A percentile compares a stretch with the other conserved stretches of the same genome.
Conservation (phyloP, 164 flowering plant species). For the Liriodendron chinense region DNA sequence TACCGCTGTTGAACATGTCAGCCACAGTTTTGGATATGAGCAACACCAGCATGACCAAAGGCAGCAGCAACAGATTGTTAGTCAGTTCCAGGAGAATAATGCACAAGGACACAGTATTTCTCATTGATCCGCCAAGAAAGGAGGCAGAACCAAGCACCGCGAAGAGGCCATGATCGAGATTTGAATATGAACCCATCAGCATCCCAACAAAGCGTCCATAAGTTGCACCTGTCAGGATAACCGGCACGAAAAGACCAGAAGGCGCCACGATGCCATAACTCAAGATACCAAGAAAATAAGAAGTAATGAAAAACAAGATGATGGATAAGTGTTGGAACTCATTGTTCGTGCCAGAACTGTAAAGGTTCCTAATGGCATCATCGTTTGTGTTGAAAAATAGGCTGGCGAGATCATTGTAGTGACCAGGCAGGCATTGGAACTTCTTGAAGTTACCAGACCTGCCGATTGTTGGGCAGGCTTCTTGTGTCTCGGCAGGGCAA, state of each 20-base stretch:
- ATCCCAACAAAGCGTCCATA: slow-evolving; percentile 87
- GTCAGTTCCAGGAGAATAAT: slow-evolving; percentile 82
- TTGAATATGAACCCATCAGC: slow-evolving; percentile 52
- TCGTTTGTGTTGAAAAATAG: slow-evolving; percentile 92
- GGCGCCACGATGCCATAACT: slow-evolving; percentile 86
- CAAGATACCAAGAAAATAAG: slow-evolving; percentile 66
- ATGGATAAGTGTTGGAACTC: slow-evolving; percentile 67
- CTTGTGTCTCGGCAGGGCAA: slow-evolving; percentile 66
- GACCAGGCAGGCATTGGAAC: slow-evolving; percentile 74
- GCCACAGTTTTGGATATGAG: slow-evolving; percentile 89
- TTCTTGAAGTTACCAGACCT: slow-evolving; percentile 93
- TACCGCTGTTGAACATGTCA: slow-evolving; percentile 66
- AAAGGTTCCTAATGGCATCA: slow-evolving; percentile 85
- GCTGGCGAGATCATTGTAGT: slow-evolving; percentile 95
- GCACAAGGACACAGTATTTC: slow-evolving; percentile 84
- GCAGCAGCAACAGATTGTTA: slow-evolving; percentile 72
- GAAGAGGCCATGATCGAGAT: slow-evolving; percentile 73
- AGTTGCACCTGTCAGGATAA: slow-evolving; percentile 80
- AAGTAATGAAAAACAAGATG: slow-evolving; percentile 59
- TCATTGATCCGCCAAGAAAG: slow-evolving; percentile 89
- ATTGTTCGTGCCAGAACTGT: slow-evolving; percentile 56
- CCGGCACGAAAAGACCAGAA: slow-evolving; percentile 82
- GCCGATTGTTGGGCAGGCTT: slow-evolving; percentile 87
- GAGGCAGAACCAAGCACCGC: slow-evolving; percentile 95
- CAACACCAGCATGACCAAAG: slow-evolving; percentile 84